Evolutionary conservation across 306 rosid species (phyloP).

Genomic region (Castanea mollissima): DNA sequence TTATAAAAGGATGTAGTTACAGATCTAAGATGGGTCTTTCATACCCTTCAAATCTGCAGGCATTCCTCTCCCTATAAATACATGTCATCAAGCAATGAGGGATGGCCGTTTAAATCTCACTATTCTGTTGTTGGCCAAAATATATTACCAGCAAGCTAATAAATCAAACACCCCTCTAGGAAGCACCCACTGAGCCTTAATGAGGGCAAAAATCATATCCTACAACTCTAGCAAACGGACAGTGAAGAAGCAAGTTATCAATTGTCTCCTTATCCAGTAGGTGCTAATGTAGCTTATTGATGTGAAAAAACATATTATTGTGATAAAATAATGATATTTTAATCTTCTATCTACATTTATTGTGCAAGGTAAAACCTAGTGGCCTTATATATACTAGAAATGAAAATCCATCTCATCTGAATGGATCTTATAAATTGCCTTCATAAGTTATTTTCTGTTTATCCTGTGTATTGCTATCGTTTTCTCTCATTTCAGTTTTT

Average conservation of each 20-base stretch:
- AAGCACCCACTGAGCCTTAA: too few species aligned
- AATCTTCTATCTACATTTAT: neutral
- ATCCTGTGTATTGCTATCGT: slow-evolving; percentile 3
- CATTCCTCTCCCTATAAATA: too few species aligned
- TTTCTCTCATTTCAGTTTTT: neutral
- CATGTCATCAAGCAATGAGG: too few species aligned
- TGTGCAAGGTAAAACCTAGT: neutral
- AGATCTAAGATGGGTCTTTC: too few species aligned
- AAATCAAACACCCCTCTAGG: too few species aligned
- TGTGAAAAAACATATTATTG: neutral
- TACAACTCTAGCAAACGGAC: neutral
- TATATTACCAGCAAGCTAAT: too few species aligned
- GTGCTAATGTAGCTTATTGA: neutral
- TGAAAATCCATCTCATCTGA: neutral
- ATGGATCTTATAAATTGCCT: neutral
- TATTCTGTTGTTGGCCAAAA: too few species aligned
- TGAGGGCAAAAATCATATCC: neutral
- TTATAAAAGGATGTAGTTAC: too few species aligned
- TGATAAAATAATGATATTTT: neutral
- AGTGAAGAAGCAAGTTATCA: too few species aligned
- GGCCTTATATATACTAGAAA: neutral
- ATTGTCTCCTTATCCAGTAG: neutral
- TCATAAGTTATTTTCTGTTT: neutral
- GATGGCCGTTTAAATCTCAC: too few species aligned
- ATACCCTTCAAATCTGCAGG: too few species aligned